A percentile compares a stretch with the other conserved stretches of the same genome.
phyloP scores from a whole-genome alignment of 2,329 filamentous ascomycete species.

The Trichoderma koningii region DNA sequence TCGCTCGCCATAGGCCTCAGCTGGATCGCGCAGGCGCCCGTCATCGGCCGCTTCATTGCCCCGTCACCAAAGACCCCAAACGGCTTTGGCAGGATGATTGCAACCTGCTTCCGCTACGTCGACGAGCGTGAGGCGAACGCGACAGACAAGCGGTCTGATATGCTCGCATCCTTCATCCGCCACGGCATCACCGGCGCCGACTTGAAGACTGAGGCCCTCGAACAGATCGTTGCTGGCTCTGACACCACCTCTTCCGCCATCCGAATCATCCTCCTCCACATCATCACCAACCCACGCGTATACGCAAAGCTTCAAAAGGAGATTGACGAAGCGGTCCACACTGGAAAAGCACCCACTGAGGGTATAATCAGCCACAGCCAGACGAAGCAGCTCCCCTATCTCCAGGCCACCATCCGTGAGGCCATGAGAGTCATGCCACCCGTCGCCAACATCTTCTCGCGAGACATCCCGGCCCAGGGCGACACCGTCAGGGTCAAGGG shows the following conservation, averaged over 20 bases:
- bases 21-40: conserved; percentile 37
- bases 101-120: conserved; percentile 36
- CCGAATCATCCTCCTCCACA: conserved; percentile 52
- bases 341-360: conserved; percentile 43
- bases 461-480: conserved; percentile 32
- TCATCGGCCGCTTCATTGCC: conserved; percentile 35
- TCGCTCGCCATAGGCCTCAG: conserved; percentile 36
- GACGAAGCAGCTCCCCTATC: conserved; percentile 44
- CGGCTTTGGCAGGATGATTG: conserved; percentile 43
- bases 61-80: conserved; percentile 36
- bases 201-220: conserved; percentile 38
- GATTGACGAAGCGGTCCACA: conserved; percentile 50
- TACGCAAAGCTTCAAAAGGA: conserved; percentile 52
- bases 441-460: conserved; percentile 35
- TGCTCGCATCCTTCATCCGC: conserved; percentile 47
- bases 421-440: conserved; percentile 39
- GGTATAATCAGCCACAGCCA: conserved; percentile 42
- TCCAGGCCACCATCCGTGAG: conserved; percentile 52
- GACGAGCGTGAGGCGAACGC: conserved; percentile 24
- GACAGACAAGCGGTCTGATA: conserved; percentile 40
- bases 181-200: conserved; percentile 42
- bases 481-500: conserved; percentile 37
- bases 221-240: conserved; percentile 50
- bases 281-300: conserved; percentile 52
- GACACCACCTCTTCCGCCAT: conserved; percentile 50